These are phyloP conservation scores for Aspergillus awamori DNA, from an alignment of 2,329 filamentous ascomycete genomes.

Conservation along the genomic window DNA sequence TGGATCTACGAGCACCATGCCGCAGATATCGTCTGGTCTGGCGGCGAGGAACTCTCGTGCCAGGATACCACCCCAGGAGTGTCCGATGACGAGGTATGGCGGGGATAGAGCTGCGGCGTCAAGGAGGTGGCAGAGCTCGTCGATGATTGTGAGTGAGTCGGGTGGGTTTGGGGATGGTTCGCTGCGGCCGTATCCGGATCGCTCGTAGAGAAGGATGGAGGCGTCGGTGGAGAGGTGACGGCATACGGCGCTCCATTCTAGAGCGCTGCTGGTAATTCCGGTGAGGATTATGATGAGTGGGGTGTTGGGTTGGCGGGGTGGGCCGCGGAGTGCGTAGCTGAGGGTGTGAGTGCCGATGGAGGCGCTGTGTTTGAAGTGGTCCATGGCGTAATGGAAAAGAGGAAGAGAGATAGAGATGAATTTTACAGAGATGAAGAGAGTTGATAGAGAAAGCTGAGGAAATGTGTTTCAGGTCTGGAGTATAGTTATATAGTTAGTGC, in stretches of 20 bases:
- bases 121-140: constrained; percentile 15
- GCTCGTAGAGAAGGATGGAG: constrained; percentile 21
- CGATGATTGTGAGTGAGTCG: constrained; percentile 17
- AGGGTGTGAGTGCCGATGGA: constrained; percentile 21
- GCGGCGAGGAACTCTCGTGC: constrained; percentile 21
- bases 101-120: constrained; percentile 11
- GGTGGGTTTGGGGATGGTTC: constrained; percentile 14
- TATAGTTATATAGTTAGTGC: too few relatives aligned
- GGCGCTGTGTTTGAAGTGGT: constrained; percentile 16
- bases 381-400: constrained; percentile 2
- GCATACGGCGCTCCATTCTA: constrained; percentile 20
- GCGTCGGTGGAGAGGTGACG: constrained; percentile 12
- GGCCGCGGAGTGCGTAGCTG: constrained; percentile 19
- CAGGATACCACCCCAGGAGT: constrained; percentile 23
- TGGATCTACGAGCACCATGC: constrained; percentile 22
- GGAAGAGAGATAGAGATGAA: too few relatives aligned
- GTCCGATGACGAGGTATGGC: constrained; percentile 20
- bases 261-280: constrained; percentile 17
- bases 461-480: too few relatives aligned
- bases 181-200: constrained; percentile 18
- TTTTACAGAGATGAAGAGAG: too few relatives aligned
- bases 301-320: constrained; percentile 12
- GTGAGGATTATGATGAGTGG: constrained; percentile 18
- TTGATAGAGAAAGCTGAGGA: too few relatives aligned
- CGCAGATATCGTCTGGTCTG: constrained; percentile 14